A percentile compares a stretch with the other conserved stretches of the same genome.
Evolutionary conservation across 495 filamentous ascomycete species (phyloP).

Genomic region (Penicillium turbatum): DNA sequence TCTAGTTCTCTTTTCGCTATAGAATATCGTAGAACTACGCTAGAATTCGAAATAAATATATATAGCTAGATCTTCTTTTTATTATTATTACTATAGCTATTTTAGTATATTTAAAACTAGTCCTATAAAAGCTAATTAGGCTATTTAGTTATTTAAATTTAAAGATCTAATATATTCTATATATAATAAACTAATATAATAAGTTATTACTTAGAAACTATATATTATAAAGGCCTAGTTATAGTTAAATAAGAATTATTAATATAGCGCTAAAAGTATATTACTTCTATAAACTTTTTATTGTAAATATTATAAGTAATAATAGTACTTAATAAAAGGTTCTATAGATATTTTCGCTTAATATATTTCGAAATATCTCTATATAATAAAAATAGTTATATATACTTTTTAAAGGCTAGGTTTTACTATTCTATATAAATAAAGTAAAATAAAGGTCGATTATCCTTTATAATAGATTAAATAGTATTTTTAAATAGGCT

Average conservation of each 20-base stretch:
- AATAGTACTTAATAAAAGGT: conserved; percentile 16
- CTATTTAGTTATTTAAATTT: neutral
- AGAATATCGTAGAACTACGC: neutral
- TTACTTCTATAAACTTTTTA: conserved; percentile 15
- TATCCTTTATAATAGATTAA: conserved; percentile 26
- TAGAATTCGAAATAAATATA: neutral
- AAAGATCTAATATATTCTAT: neutral
- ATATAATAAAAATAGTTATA: conserved; percentile 27
- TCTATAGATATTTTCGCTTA: conserved; percentile 34
- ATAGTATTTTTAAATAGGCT: conserved; percentile 16
- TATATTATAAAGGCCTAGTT: conserved; percentile 5
- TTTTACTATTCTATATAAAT: conserved; percentile 33
- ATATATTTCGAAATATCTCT: conserved; percentile 41
- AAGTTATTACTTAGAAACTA: neutral
- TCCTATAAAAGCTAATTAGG: too few relatives aligned
- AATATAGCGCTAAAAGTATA: conserved; percentile 20
- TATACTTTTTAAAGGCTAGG: conserved; percentile 25
- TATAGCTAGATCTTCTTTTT: neutral
- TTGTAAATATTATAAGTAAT: conserved; percentile 21
- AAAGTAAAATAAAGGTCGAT: conserved; percentile 37
- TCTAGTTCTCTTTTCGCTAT: neutral
- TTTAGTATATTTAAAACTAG: too few relatives aligned
- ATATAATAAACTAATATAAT: neutral
- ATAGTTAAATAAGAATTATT: conserved; percentile 20
- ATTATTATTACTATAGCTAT: too few relatives aligned